Evolutionary conservation across 2,329 filamentous ascomycete species (phyloP), one percentile per base, ranked within the genome.

Genomic region (Trichocomaceae sp.): DNA sequence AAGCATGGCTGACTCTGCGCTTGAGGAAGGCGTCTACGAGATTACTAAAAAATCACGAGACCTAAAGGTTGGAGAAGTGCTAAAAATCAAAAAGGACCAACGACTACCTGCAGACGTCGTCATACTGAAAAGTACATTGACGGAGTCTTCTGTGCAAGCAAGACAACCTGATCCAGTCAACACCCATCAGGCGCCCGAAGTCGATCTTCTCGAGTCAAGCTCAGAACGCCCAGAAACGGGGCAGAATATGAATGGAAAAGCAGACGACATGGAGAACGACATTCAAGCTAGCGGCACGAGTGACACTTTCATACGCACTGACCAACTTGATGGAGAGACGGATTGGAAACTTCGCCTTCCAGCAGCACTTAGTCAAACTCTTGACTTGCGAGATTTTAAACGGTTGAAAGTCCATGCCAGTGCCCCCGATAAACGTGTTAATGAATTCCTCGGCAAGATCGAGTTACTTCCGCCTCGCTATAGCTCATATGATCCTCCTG

Each of bases 331-430:
- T 65, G 93, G 93, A 62, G 93, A 99, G 74, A 99, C 93, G 0
- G 93, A 99, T 67, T 99, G 93, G 95, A 99, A 99, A 73, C 77
- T 99, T 55, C 85, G 95, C 29, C 72, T 97, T 35, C 90, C 93
- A 1, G 93, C 90, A 12, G 83, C 88, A 0, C 72, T 97, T 23
- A 92, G 91, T 0, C 93, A 99, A 66, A 81, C 77, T n/a, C 75
- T 99, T 19, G 73, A 84, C 0, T 74, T 85, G 1, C 81, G 83
- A 46, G 88, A 96, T 61, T 84, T 96, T 52, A 75, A 75, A 2
- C 75, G 80, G 35, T 69, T 87, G 10, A 77, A 76, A 44, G 82
- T 99, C 48, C 88, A 86, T 2, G 93, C 90, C 33, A 90, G 91
- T 48, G 91, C 95, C 60, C 93, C 93, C 0, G 91, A 96, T 69